These are phyloP conservation scores for Cordyceps fumosorosea DNA, from an alignment of 2,329 filamentous ascomycete species.

Conservation along the genomic window DNA sequence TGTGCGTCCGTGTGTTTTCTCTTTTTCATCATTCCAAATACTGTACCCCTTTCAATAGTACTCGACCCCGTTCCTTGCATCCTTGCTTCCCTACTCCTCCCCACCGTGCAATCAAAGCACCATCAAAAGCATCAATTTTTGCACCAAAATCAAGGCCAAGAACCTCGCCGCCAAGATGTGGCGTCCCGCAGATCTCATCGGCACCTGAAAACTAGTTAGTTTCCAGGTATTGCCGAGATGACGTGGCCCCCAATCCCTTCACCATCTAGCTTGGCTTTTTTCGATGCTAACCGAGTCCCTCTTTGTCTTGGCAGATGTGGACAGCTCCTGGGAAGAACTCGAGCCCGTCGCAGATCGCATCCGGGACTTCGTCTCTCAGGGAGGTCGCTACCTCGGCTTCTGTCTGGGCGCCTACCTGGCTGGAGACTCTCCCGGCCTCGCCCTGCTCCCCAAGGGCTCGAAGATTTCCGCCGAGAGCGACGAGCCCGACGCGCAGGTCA, in stretches of 20 bases:
- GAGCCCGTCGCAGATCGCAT: conserved; percentile 13
- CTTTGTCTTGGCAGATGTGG: conserved; percentile 16
- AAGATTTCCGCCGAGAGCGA: conserved; percentile 13
- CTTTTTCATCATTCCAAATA: not conserved
- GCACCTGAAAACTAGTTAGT: not conserved
- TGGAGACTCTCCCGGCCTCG: conserved; percentile 18
- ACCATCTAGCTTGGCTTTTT: not conserved
- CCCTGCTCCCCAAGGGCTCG: conserved; percentile 15
- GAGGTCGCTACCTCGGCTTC: conserved; percentile 22
- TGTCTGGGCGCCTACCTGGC: conserved; percentile 24
- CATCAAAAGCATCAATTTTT: not conserved
- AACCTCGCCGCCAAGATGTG: not conserved
- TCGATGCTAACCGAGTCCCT: not conserved
- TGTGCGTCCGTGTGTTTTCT: not conserved
- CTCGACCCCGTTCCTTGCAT: not conserved
- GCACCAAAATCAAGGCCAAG: not conserved
- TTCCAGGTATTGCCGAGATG: conserved; percentile 1
- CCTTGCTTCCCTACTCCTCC: not conserved
- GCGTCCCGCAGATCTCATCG: not conserved
- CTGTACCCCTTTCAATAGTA: not conserved
- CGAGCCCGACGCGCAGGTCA: conserved; percentile 17
- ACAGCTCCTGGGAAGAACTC: conserved; percentile 15
- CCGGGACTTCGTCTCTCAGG: conserved; percentile 17
- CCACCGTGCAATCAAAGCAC: not conserved
- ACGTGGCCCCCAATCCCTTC: not conserved